Base-by-base conservation (phyloP, 1,139 yeast species). In the Pichia sp. region DNA sequence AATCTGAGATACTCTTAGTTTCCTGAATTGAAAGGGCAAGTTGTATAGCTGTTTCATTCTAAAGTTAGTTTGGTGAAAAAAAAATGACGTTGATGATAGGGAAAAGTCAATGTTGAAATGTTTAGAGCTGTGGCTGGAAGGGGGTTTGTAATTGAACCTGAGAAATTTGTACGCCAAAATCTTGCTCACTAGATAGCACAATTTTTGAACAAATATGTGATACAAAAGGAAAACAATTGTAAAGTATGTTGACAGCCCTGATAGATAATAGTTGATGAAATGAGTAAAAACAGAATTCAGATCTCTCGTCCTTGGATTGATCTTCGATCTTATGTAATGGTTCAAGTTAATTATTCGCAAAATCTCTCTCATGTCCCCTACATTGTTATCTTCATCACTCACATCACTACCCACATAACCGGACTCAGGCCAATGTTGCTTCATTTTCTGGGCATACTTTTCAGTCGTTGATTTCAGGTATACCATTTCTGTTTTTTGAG, bases 21-120 rank as follows among this genome's bases (percentile, higher is more conserved):
- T 73, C 38, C 78, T 55, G 50, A 84, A 86, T 52, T 88, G 97
- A 1, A 76, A 67, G 0, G 97, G 97, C 52, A 88, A 75, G 50
- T 75, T 80, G 46, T 85, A 74, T 23, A 86, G 57, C 53, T 88
- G 96, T 45, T 77, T 80, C 15, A 85, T 60, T 33, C 97, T 64
- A 30, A 86, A 61, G 51, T 87, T 94, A 1, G 86, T 60, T 55
- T 88, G 97, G 47, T 81, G 77, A 6, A 85, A 77, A 0, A 67
- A 63, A 29, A 43, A 38, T 69, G 53, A 45, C 14, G 41, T 3
- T 15, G 32, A 27, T 6, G 32, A 14, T 3, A 45, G 17, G 1
- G 49, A 44, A 23, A 37, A 12, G 7, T 28, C 26, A 7, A 15
- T 10, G 15, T 25, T 14, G 13, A n/a, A n/a, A n/a, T n/a, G n/a